phyloP scores from a whole-genome alignment of 2,329 filamentous ascomycete species.

The Aureobasidium sp. region DNA sequence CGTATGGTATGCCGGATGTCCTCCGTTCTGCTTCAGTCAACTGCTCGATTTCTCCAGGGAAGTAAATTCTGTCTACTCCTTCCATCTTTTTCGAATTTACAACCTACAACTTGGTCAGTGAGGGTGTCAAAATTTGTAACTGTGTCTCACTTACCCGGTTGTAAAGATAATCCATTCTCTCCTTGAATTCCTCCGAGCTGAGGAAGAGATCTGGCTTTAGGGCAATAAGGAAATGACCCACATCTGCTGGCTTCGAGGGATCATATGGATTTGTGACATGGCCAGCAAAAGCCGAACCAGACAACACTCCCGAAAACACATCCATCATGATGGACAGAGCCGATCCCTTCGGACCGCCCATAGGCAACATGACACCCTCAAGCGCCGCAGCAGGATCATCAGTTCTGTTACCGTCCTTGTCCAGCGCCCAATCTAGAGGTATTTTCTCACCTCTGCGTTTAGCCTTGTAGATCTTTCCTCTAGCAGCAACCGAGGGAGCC shows the following conservation, averaged over 20 bases:
- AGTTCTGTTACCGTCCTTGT: conserved; percentile 52
- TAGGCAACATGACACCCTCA: conserved; percentile 74
- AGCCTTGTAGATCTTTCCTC: conserved; percentile 64
- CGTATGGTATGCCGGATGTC: conserved; percentile 43
- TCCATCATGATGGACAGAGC: conserved; percentile 81
- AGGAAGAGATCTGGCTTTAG: conserved; percentile 34
- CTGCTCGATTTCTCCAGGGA: conserved; percentile 52
- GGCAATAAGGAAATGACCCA: conserved; percentile 32
- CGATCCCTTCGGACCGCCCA: conserved; percentile 78
- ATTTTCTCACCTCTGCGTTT: conserved; percentile 58
- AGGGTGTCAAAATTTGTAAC: fast-evolving
- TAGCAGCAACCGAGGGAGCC: conserved; percentile 59
- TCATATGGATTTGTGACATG: conserved; percentile 67
- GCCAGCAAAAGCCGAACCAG: conserved; percentile 71
- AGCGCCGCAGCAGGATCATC: conserved; percentile 62
- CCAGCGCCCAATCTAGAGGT: conserved; percentile 64
- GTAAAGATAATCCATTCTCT: conserved; percentile 52
- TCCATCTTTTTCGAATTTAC: conserved; percentile 46
- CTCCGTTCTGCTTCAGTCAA: conserved; percentile 38
- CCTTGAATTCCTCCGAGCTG: conserved; percentile 27
- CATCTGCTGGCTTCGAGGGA: conserved; percentile 46
- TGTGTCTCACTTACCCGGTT: conserved; percentile 27
- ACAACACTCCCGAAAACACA: conserved; percentile 73
- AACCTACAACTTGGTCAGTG: conserved; percentile 27
- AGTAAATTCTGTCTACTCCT: conserved; percentile 50